These are phyloP conservation scores for Trichocladium antarcticum DNA, from an alignment of 495 filamentous ascomycete genomes.

Conservation along the genomic window DNA sequence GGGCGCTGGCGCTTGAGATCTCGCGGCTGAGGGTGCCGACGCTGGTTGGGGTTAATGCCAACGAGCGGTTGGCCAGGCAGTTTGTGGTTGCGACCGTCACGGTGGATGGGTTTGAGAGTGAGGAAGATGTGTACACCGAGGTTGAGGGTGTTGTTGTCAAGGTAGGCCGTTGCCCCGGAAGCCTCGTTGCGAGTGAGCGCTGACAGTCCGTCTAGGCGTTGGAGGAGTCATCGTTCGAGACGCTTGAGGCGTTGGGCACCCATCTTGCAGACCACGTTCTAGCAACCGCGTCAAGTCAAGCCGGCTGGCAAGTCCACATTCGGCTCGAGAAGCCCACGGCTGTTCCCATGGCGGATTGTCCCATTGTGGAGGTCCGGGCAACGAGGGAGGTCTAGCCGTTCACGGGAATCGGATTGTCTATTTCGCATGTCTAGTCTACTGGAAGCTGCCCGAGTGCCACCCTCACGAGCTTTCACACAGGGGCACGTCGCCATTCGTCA, in stretches of 20 bases:
- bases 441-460: neutral
- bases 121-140: constrained; percentile 34
- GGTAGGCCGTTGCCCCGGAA: constrained; percentile 25
- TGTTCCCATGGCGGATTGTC: constrained; percentile 46
- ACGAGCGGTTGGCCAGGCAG: constrained; percentile 50
- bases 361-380: constrained; percentile 40
- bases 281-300: neutral
- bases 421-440: neutral
- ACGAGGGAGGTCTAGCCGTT: neutral
- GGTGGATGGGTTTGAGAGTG: constrained; percentile 35
- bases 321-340: constrained; percentile 49
- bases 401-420: neutral
- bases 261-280: constrained; percentile 35
- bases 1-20: constrained; percentile 25
- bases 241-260: constrained; percentile 48
- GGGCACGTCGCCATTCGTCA: constrained; percentile 66
- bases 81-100: constrained; percentile 44
- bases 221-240: constrained; percentile 49
- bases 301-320: constrained; percentile 37
- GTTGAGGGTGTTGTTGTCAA: constrained; percentile 41
- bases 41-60: constrained; percentile 49
- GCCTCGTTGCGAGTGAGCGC: neutral
- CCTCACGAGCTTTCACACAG: constrained; percentile 26
- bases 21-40: constrained; percentile 43
- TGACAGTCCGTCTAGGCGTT: constrained; percentile 33